Base-by-base conservation (phyloP, 352 stramenopile species). In the Pythium plurisporium region DNA sequence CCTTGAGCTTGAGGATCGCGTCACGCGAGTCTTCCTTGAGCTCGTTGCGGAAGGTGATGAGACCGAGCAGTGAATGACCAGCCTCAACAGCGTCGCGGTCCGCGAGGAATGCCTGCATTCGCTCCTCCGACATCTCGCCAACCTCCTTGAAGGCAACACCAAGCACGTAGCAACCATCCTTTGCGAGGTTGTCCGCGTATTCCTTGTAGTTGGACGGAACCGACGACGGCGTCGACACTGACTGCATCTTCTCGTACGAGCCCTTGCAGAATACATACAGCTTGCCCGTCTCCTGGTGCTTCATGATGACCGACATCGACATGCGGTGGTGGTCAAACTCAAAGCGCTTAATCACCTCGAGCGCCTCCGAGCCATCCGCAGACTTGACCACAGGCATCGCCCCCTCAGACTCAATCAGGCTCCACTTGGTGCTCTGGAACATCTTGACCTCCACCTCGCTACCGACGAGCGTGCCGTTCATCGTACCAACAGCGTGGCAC, bases 301-400 rank as follows among this genome's bases (percentile, higher is more conserved):
- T 73, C 64, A 96, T 78, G 43, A 98, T 74, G 6, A 97, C 89
- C 40, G 75, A 94, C 73, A 96, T 95, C 12, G 84, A 96, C 82
- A 96, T 94, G 44, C 80, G 76, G 63, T 92, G 74, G 70, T 95
- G 83, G 65, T 97, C 89, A 62, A 98, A 98, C 53, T 97, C 86
- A 62, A 94, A 96, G 10, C 82, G 76, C 65, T 97, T 96, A 26
- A 98, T 56, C 26, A 96, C 78, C n/a, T n/a, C n/a, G n/a, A n/a
- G n/a, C n/a, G n/a, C n/a, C n/a, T n/a, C n/a, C n/a, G n/a, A n/a
- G n/a, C n/a, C n/a, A n/a, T n/a, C n/a, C n/a, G n/a, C n/a, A n/a
- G n/a, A n/a, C n/a, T n/a, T n/a, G n/a, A n/a, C n/a, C n/a, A n/a
- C n/a, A n/a, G n/a, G n/a, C n/a, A n/a, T n/a, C n/a, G n/a, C n/a